Conservation (phyloP, 345 rosid species). For the Cardamine resedifolia region DNA sequence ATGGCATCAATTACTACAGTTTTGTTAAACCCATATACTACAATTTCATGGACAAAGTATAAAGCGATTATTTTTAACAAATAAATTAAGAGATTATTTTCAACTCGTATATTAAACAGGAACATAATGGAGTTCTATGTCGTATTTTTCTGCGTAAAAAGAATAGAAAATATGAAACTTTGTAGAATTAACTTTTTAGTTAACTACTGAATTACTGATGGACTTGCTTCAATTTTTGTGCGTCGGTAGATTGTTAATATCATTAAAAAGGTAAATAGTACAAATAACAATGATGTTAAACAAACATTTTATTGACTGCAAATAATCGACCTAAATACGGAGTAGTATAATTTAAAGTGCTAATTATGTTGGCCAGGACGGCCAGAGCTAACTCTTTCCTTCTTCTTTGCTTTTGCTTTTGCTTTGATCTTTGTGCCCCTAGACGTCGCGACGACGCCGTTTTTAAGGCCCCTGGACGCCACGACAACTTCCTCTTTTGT, state of each 20-base stretch:
- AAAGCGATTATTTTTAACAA: not conserved
- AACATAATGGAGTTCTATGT: not conserved
- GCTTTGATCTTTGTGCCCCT: not conserved
- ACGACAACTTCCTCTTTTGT: not conserved
- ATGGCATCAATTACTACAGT: not conserved
- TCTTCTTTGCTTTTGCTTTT: not conserved
- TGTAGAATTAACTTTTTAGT: too few relatives aligned
- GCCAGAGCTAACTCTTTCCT: not conserved
- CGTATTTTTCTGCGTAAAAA: not conserved
- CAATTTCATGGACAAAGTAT: not conserved
- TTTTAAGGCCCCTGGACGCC: not conserved
- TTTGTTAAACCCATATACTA: not conserved
- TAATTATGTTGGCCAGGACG: conserved; percentile 11
- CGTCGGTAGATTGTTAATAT: not conserved
- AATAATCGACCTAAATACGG: not conserved
- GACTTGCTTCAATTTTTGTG: not conserved
- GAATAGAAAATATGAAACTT: not conserved
- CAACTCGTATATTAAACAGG: not conserved
- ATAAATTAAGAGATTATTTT: not conserved
- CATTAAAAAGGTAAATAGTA: not conserved
- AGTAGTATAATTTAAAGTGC: not conserved
- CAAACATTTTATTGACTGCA: not conserved
- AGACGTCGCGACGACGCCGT: not conserved
- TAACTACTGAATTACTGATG: not conserved
- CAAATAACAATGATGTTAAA: not conserved